Conservation (phyloP, 2,329 filamentous ascomycete species). For the Phoma sp. region DNA sequence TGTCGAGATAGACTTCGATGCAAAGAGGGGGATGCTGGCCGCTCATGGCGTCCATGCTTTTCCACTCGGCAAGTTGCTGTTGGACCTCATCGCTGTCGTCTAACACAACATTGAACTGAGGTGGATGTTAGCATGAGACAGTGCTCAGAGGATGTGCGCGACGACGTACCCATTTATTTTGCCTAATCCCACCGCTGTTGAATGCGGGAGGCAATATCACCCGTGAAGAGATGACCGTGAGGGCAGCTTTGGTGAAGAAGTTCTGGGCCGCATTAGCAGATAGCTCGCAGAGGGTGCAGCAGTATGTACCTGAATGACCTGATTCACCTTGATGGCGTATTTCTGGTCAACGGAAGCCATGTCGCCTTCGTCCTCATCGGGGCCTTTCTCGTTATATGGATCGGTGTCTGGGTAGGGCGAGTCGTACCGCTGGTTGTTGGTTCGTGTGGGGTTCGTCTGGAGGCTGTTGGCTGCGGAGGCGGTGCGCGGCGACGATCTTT, state of each 20-base stretch:
- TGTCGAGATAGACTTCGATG: slow-evolving; percentile 89
- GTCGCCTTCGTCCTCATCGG: slow-evolving; percentile 57
- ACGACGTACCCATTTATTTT: slow-evolving; percentile 83
- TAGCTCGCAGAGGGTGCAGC: background rate
- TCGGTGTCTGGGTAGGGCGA: slow-evolving; percentile 60
- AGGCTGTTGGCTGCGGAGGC: slow-evolving; percentile 75
- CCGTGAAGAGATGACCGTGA: slow-evolving; percentile 81
- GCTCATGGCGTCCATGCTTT: slow-evolving; percentile 75
- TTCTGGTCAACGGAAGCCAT: slow-evolving; percentile 46
- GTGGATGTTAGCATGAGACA: slow-evolving; percentile 16
- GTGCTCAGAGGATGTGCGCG: background rate
- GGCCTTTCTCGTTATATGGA: slow-evolving; percentile 56
- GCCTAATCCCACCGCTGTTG: slow-evolving; percentile 66
- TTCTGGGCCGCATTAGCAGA: slow-evolving; percentile 64
- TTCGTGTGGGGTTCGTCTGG: slow-evolving; percentile 72
- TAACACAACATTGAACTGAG: slow-evolving; percentile 90
- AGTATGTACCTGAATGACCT: slow-evolving; percentile 81
- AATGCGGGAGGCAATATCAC: slow-evolving; percentile 69
- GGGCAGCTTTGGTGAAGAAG: slow-evolving; percentile 85
- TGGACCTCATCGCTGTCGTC: slow-evolving; percentile 89
- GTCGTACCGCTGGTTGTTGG: slow-evolving; percentile 75
- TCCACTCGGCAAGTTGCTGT: slow-evolving; percentile 83
- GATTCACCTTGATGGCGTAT: slow-evolving; percentile 72
- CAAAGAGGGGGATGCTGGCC: slow-evolving; percentile 81
- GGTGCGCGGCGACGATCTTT: slow-evolving; percentile 73